These are phyloP conservation scores for Dactylellina sp. DNA, from an alignment of 2,329 filamentous ascomycete genomes.

Conservation along the genomic window DNA sequence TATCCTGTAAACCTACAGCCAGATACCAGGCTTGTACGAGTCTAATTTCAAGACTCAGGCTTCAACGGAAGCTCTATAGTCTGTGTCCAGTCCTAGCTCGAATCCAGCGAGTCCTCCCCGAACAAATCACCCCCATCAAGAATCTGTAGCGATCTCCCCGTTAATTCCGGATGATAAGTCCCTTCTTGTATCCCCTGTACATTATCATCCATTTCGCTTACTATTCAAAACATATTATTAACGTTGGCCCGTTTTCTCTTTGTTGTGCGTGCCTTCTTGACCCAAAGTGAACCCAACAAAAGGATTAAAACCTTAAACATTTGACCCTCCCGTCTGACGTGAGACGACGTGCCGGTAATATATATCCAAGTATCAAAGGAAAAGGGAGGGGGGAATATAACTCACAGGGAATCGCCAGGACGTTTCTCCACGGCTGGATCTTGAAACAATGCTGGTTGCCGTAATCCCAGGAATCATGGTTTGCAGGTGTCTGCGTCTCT, in stretches of 20 bases:
- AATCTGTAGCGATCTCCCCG: constrained; percentile 24
- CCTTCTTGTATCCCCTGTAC: constrained; percentile 24
- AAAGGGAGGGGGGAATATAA: background rate
- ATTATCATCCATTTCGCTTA: constrained; percentile 26
- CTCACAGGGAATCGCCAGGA: constrained; percentile 30
- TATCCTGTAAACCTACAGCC: too few relatives aligned
- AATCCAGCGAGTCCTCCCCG: background rate
- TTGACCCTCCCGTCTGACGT: constrained; percentile 15
- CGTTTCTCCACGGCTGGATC: constrained; percentile 33
- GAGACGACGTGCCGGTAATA: background rate
- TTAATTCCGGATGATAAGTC: constrained; percentile 11
- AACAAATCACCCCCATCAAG: constrained; percentile 31
- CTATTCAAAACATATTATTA: constrained; percentile 22
- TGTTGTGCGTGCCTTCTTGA: background rate
- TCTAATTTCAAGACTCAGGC: background rate
- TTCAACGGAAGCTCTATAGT: constrained; percentile 15
- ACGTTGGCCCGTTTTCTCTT: too few relatives aligned
- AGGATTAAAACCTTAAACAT: too few relatives aligned
- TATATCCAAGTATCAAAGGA: background rate
- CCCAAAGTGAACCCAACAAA: background rate
- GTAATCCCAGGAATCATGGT: constrained; percentile 36
- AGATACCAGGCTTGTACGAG: too few relatives aligned
- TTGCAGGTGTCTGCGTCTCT: constrained; percentile 15
- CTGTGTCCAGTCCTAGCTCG: constrained; percentile 23
- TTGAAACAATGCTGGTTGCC: constrained; percentile 30